Evolutionary conservation across 1,139 yeast species (phyloP).

Genomic region (Lodderomyces beijingensis): DNA sequence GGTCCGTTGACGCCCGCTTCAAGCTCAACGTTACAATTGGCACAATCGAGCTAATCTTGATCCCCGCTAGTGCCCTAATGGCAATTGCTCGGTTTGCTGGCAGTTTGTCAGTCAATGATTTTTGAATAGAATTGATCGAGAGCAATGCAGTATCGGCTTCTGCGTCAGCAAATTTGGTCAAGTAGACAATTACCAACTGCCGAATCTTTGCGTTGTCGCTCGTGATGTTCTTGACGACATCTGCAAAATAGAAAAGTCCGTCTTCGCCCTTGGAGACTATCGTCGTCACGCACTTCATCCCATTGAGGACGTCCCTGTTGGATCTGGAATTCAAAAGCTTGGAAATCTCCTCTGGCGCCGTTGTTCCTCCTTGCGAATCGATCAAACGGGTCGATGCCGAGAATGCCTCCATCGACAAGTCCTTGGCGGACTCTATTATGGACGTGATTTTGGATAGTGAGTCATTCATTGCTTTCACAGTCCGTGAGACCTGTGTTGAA

Average conservation of each 20-base stretch:
- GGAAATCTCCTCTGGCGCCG: conserved; percentile 59
- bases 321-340: conserved; percentile 63
- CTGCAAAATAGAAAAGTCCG: conserved; percentile 67
- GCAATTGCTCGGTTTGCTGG: conserved; percentile 70
- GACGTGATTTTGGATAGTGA: conserved; percentile 39
- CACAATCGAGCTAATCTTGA: conserved; percentile 71
- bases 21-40: conserved; percentile 77
- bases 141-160: conserved; percentile 87
- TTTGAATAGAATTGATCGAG: conserved; percentile 89
- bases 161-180: conserved; percentile 72
- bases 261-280: conserved; percentile 63
- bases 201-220: conserved; percentile 66
- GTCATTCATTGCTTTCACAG: conserved; percentile 45
- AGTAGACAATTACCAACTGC: conserved; percentile 73
- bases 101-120: conserved; percentile 64
- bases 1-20: conserved; percentile 64
- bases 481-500: too few species aligned
- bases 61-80: conserved; percentile 74
- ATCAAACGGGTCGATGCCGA: conserved; percentile 67
- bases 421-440: conserved; percentile 75
- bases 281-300: conserved; percentile 72
- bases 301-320: conserved; percentile 68
- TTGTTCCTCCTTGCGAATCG: conserved; percentile 49
- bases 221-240: conserved; percentile 84
- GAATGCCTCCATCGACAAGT: conserved; percentile 72